A percentile compares a stretch with the other conserved stretches of the same genome.
These are phyloP conservation scores for Psidium guajava DNA, from an alignment of 345 rosid genomes.

Conservation along the genomic window DNA sequence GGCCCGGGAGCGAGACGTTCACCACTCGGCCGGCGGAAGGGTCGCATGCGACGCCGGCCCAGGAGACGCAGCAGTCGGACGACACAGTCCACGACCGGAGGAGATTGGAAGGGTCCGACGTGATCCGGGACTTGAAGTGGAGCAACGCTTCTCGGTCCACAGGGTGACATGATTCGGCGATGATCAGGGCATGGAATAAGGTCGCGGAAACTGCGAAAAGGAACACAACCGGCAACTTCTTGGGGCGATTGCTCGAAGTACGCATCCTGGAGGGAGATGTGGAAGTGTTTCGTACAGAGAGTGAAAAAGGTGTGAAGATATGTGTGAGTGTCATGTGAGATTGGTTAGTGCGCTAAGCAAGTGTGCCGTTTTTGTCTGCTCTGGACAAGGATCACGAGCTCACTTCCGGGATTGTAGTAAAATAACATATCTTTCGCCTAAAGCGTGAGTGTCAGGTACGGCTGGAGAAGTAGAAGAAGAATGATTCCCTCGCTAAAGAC, in stretches of 20 bases:
- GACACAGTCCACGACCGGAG: slow-evolving; percentile 30
- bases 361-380: neutral
- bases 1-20: slow-evolving; percentile 31
- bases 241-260: neutral
- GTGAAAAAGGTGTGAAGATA: neutral
- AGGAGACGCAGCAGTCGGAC: slow-evolving; percentile 39
- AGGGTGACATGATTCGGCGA: slow-evolving; percentile 16
- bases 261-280: neutral
- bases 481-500: neutral
- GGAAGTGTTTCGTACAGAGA: neutral
- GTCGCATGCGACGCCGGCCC: slow-evolving; percentile 45
- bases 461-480: neutral
- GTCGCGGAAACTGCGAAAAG: neutral
- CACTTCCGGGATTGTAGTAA: neutral
- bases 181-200: neutral
- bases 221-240: neutral
- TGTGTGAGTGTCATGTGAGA: neutral
- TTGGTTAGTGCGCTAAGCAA: neutral
- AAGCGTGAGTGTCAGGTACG: neutral
- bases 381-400: neutral
- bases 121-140: slow-evolving; percentile 36
- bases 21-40: slow-evolving; percentile 28
- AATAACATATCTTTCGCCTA: neutral
- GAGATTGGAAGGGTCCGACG: slow-evolving; percentile 37
- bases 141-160: slow-evolving; percentile 40